These are phyloP conservation scores for Adansonia digitata DNA, from an alignment of 345 rosid species.

Conservation along the genomic window DNA sequence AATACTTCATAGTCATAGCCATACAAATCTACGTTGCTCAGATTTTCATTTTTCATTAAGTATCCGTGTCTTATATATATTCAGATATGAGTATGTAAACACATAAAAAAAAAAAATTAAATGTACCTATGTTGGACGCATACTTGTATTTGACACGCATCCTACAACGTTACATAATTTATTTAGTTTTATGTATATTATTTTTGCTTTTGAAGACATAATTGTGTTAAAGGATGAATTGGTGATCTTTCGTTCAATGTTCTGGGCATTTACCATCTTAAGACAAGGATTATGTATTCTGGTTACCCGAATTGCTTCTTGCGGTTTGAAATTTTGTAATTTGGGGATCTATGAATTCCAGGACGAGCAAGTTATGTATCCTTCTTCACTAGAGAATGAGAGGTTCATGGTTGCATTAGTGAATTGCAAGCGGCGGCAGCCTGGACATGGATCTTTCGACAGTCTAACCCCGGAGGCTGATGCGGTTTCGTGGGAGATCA, in stretches of 20 bases:
- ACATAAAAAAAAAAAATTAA: too few relatives aligned
- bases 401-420: slow-evolving; percentile 70
- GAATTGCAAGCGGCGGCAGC: slow-evolving; percentile 33
- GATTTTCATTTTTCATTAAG: too few relatives aligned
- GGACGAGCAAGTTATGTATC: slow-evolving; percentile 89
- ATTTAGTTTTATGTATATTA: neutral
- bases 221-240: neutral
- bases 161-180: too few relatives aligned
- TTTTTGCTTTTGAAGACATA: neutral
- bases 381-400: slow-evolving; percentile 69
- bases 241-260: too few relatives aligned
- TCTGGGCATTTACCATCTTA: neutral
- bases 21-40: too few relatives aligned
- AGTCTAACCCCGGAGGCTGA: slow-evolving; percentile 18
- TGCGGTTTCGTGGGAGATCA: slow-evolving; percentile 71
- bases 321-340: neutral
- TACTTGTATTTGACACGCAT: too few relatives aligned
- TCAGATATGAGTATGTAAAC: too few relatives aligned
- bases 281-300: neutral
- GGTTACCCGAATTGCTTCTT: neutral
- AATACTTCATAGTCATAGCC: neutral
- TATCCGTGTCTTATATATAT: too few relatives aligned
- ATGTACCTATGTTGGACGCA: too few relatives aligned
- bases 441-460: slow-evolving; percentile 15
- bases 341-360: slow-evolving; percentile 25